phyloP scores from a whole-genome alignment of 2,329 filamentous ascomycete genomes.

The Aspergillus melleus region DNA sequence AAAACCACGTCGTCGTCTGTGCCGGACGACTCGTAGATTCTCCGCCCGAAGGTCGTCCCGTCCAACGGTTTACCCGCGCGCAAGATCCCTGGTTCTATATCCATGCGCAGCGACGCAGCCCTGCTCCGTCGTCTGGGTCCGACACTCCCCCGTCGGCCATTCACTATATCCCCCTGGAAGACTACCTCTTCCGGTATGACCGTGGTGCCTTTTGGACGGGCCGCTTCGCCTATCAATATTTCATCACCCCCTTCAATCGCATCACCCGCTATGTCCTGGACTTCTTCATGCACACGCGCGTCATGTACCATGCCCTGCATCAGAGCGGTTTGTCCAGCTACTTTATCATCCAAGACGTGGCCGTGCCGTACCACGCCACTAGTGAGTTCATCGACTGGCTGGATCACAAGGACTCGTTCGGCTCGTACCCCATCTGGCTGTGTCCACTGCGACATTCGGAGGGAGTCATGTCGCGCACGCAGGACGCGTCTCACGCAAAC shows the following conservation, averaged over 20 bases:
- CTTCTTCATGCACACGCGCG: conserved; percentile 58
- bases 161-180: conserved; percentile 49
- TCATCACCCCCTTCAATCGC: conserved; percentile 58
- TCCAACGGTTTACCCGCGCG: conserved; percentile 56
- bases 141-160: conserved; percentile 50
- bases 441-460: conserved; percentile 47
- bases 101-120: conserved; percentile 47
- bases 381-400: conserved; percentile 50
- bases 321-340: conserved; percentile 52
- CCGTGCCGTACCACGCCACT: conserved; percentile 53
- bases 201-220: conserved; percentile 66
- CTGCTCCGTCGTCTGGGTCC: conserved; percentile 56
- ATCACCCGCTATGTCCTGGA: conserved; percentile 59
- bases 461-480: not conserved
- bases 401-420: conserved; percentile 33
- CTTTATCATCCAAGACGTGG: conserved; percentile 62
- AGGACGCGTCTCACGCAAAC: not conserved
- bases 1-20: conserved; percentile 59
- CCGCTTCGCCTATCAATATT: conserved; percentile 60
- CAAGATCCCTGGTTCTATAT: conserved; percentile 74
- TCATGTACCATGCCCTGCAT: conserved; percentile 61
- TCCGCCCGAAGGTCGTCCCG: conserved; percentile 31
- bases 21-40: conserved; percentile 58
- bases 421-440: conserved; percentile 60
- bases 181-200: conserved; percentile 52